These are phyloP conservation scores for Malania oleifera DNA, from an alignment of 164 flowering plant genomes.

Conservation along the genomic window DNA sequence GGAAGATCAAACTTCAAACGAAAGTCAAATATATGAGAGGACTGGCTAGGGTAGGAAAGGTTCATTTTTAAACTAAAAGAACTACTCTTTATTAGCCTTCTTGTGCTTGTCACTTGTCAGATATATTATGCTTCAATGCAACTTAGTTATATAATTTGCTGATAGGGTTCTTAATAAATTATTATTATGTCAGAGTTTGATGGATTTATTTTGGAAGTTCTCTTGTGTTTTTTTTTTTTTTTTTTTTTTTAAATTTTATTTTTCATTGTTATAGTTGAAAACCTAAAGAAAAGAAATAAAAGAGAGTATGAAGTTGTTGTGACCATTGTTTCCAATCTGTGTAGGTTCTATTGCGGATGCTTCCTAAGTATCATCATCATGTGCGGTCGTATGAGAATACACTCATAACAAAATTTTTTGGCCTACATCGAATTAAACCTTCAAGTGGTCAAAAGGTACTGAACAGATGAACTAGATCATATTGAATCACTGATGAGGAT, in stretches of 20 bases:
- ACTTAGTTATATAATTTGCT: neutral
- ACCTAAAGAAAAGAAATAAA: neutral
- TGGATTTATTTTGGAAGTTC: neutral
- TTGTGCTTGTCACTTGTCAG: neutral
- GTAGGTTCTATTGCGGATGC: slow-evolving; percentile 94
- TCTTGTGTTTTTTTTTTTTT: no score
- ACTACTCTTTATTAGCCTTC: neutral
- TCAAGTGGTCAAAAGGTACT: slow-evolving; percentile 96
- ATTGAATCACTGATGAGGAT: neutral
- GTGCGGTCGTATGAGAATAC: slow-evolving; percentile 85
- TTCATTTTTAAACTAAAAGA: neutral
- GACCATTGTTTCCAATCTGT: slow-evolving; percentile 19
- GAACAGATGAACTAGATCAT: neutral
- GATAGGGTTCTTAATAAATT: neutral
- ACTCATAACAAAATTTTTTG: slow-evolving; percentile 94
- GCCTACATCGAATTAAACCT: slow-evolving; percentile 97
- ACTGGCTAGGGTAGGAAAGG: neutral
- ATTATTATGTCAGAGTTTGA: neutral
- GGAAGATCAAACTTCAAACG: no score
- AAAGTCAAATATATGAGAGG: no score
- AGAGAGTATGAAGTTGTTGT: neutral
- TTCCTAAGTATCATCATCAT: slow-evolving; percentile 83
- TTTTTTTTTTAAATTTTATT: no score
- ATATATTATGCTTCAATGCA: neutral
- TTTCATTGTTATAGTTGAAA: neutral